Conservation (phyloP, 345 rosid genomes). For the Heritiera fomes region DNA sequence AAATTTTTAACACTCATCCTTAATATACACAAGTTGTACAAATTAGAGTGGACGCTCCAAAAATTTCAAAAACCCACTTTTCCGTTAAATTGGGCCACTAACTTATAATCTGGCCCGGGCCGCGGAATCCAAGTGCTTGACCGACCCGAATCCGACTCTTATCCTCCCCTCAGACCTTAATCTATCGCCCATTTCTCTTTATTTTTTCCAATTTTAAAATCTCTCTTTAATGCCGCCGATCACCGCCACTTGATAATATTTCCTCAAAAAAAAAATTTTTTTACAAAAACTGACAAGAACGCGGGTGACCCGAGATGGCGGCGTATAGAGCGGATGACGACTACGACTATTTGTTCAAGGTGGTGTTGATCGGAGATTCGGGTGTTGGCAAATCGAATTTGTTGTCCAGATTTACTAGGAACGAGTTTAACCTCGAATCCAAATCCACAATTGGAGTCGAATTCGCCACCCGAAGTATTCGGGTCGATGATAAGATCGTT, state of each 20-base stretch:
- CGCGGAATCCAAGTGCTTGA: background rate
- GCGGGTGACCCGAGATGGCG: conserved; percentile 36
- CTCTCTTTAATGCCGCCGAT: background rate
- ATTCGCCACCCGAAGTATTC: conserved; percentile 75
- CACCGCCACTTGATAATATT: background rate
- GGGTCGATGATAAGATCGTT: conserved; percentile 67
- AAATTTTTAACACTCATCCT: too few relatives aligned
- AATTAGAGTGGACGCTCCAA: too few relatives aligned
- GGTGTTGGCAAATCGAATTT: conserved; percentile 83
- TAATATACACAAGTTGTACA: too few relatives aligned
- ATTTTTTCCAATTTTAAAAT: background rate
- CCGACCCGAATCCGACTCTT: background rate
- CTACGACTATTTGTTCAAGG: conserved; percentile 69
- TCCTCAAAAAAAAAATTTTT: background rate
- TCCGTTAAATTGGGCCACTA: background rate
- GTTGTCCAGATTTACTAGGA: conserved; percentile 64
- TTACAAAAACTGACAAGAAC: background rate
- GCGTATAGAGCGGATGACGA: conserved; percentile 61
- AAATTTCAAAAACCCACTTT: background rate
- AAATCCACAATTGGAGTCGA: conserved; percentile 88
- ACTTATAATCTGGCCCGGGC: background rate
- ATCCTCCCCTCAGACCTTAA: background rate
- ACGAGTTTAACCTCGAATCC: conserved; percentile 80
- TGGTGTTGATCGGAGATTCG: conserved; percentile 77
- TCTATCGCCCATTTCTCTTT: background rate